These are phyloP conservation scores for Metrosideros polymorpha DNA, from an alignment of 441 rosid species.

Conservation along the genomic window DNA sequence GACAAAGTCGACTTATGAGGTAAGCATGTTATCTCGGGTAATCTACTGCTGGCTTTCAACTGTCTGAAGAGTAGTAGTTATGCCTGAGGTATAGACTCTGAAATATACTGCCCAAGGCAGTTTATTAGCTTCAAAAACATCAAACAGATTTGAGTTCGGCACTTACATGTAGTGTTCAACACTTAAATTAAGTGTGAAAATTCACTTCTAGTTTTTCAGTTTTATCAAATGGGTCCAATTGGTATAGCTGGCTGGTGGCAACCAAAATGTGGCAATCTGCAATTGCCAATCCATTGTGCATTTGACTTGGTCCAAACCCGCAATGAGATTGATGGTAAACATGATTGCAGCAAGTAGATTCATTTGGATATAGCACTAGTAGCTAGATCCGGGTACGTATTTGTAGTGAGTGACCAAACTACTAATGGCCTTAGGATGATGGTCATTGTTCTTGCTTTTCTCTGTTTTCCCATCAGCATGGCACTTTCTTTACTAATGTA, in stretches of 20 bases:
- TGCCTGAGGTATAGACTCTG: neutral
- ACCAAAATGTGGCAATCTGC: neutral
- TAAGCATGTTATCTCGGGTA: neutral
- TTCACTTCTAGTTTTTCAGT: neutral
- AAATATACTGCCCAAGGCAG: neutral
- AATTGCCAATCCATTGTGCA: neutral
- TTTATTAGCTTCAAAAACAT: neutral
- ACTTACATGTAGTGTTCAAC: neutral
- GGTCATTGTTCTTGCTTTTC: neutral
- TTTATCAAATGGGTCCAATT: neutral
- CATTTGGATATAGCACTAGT: neutral
- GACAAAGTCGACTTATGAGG: slow-evolving; percentile 15
- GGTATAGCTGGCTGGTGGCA: neutral
- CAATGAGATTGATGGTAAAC: neutral
- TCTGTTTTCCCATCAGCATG: neutral
- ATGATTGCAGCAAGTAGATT: neutral
- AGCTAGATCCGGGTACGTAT: neutral
- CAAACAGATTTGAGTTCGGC: neutral
- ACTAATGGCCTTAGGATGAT: neutral
- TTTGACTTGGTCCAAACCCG: neutral
- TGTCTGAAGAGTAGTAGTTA: neutral
- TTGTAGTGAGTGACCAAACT: neutral
- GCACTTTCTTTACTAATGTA: neutral
- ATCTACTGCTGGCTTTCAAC: neutral
- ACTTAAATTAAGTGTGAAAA: neutral